Conservation (phyloP, 2,329 filamentous ascomycete species). For the Penicillium janthinellum region DNA sequence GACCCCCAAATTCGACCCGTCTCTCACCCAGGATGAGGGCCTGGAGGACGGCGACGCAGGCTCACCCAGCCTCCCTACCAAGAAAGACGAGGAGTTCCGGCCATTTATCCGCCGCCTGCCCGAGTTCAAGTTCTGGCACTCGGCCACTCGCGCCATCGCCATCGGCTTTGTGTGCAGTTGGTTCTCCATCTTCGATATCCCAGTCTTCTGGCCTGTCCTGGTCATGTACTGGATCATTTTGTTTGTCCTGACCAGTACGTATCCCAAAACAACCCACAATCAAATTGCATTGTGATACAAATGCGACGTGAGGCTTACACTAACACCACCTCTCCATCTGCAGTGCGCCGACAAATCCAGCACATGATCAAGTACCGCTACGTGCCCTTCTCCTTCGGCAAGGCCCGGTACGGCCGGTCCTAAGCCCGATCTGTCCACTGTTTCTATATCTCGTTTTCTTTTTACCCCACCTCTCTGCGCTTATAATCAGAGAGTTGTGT, state of each 20-base stretch:
- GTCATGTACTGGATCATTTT: constrained; percentile 99
- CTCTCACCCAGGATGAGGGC: constrained; percentile 89
- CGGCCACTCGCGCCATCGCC: constrained; percentile 80
- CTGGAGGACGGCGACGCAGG: constrained; percentile 87
- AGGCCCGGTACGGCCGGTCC: constrained; percentile 68
- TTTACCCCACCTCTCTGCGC: constrained; percentile 6
- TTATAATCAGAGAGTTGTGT: constrained; percentile 11
- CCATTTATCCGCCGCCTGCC: constrained; percentile 94
- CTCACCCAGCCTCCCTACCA: constrained; percentile 74
- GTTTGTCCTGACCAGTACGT: constrained; percentile 90
- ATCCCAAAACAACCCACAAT: constrained; percentile 4
- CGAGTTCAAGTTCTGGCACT: constrained; percentile 99
- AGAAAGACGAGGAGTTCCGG: constrained; percentile 95
- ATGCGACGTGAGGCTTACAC: neutral
- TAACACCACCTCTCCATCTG: constrained; percentile 13
- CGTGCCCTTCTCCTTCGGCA: constrained; percentile 89
- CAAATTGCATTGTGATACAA: neutral
- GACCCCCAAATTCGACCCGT: constrained; percentile 97
- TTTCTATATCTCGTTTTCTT: constrained; percentile 6
- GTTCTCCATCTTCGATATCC: constrained; percentile 93
- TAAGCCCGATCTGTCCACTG: constrained; percentile 17
- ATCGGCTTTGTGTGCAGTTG: constrained; percentile 87
- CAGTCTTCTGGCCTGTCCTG: constrained; percentile 98
- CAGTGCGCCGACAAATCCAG: constrained; percentile 98
- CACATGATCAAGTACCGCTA: constrained; percentile 99